phyloP scores from a whole-genome alignment of 352 stramenopile genomes.

The Phytopythium aichiense region DNA sequence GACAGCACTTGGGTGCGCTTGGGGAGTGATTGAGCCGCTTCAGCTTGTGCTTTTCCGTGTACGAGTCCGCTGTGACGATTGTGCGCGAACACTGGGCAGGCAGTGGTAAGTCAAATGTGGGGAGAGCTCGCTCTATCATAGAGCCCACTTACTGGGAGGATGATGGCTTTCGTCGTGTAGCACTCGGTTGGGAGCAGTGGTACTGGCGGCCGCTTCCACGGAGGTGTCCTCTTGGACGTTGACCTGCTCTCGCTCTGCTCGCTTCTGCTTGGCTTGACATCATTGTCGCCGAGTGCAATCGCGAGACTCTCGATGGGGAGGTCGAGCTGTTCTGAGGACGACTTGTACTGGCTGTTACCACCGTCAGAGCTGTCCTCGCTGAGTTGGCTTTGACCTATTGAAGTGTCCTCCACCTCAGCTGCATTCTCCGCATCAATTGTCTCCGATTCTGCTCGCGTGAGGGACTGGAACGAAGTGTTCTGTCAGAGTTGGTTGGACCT shows the following conservation, averaged over 20 bases:
- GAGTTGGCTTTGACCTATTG: neutral
- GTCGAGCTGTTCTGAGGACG: neutral
- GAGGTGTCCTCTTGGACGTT: slow-evolving; percentile 24
- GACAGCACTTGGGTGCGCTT: neutral
- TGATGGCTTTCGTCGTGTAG: slow-evolving; percentile 46
- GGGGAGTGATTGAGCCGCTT: slow-evolving; percentile 1
- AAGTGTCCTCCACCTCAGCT: neutral
- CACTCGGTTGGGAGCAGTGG: slow-evolving; percentile 45
- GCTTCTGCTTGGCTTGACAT: neutral
- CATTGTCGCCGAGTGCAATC: neutral
- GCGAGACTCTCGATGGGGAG: neutral
- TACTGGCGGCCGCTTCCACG: slow-evolving; percentile 58
- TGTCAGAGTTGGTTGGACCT: neutral
- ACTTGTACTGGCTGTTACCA: neutral
- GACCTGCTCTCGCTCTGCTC: slow-evolving; percentile 6
- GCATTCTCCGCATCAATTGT: neutral
- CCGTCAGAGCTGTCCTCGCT: neutral
- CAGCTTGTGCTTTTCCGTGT: slow-evolving; percentile 1
- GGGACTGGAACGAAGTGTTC: neutral
- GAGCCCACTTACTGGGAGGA: slow-evolving; percentile 32
- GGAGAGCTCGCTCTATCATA: neutral
- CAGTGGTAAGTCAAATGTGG: neutral
- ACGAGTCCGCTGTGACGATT: neutral
- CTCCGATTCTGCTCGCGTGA: neutral
- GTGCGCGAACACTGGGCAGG: neutral